Evolutionary conservation across 345 rosid species (phyloP), one percentile per base, ranked within the genome.

Genomic region (Hibiscus syriacus): DNA sequence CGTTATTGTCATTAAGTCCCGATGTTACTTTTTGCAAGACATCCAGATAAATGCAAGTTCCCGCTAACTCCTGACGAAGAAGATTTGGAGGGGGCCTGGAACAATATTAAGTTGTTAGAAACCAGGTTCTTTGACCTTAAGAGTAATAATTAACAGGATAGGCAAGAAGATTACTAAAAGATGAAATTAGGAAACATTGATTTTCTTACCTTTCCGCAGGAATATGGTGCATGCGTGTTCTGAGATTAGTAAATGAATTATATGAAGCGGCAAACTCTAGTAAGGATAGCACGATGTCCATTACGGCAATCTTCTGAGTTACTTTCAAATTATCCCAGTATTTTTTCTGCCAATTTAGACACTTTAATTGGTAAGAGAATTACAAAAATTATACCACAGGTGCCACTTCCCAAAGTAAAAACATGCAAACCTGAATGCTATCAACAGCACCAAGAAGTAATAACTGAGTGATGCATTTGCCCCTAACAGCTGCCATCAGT

Each of bases 1-100:
- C 78, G 14, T 67, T 67, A 25, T 53, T 70, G 74, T 27, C 55
- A 54, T 49, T 34, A 64, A 69, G 29, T 73, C 76, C 83, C 55
- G 85, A 82, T 57, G 92, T 91, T 41, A 95, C 78, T 77, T 89
- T 94, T 73, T 89, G 98, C 70, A 94, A 84, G 68, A 94, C 83
- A 56, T 94, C 98, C 53, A 91, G 76, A 84, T 91, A 94, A 72
- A 94, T 82, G 73, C 78, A 77, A 30, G 97, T 85, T 74, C 93
- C 99, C 36, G 87, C 85, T 30, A 89, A 78, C 80, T 94, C 99
- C 82, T 94, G 98, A 38, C 96, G 96, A 71, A 94, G 86, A 76
- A 94, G 94, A 80, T 91, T 94, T 72, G 80, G 69, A 67, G 99
- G 98, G 38, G 96, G 97, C 88, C 99, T 94, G 91, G 61, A 60